Evolutionary conservation across 805 yeast species (phyloP), one percentile per base, ranked within the genome.

Genomic region (Kazachstania bromeliacearum): DNA sequence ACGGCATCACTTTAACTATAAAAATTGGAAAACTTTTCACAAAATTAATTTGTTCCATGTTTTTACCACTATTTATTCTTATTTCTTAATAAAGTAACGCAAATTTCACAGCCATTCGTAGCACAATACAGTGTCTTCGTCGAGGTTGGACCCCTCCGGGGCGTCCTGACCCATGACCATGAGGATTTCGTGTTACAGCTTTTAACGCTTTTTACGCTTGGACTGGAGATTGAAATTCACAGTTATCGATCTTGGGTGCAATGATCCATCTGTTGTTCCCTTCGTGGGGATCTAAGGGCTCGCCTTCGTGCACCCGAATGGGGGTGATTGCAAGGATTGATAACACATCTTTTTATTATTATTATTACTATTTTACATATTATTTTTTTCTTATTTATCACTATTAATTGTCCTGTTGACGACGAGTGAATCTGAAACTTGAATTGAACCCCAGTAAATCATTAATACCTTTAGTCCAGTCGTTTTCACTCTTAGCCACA

Each of bases 401-500:
- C 27, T 19, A 20, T 29, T 40, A 39, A 25, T 40, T 41, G 22
- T 45, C 45, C 29, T 40, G 21, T 10, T 35, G 25, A 9, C 42
- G 44, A 20, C 51, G 46, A 32, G 58, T 60, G 39, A 70, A 69
- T 48, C 79, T 78, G 56, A 88, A 88, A 37, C 85, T 73, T 9
- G 87, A 77, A 55, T 88, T 88, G 68, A 88, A 88, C 2, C 96
- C 96, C 30, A 88, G 60, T 40, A 88, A 67, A 47, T 84, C 88
- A 51, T 88, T 89, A 37, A 89, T 77, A 23, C 94, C 95, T 39
- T 72, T 73, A 2, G 88, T 87, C 97, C 97, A 89, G 53, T 89
- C 96, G 45, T 81, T 79, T 43, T 79, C 85, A 6, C 79, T 70
- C 41, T 77, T 71, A 0, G 95, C 84, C 3, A 89, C 79, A 60